These are phyloP conservation scores for Forsythia suspensa DNA, from an alignment of 257 asterid genomes.

Conservation along the genomic window DNA sequence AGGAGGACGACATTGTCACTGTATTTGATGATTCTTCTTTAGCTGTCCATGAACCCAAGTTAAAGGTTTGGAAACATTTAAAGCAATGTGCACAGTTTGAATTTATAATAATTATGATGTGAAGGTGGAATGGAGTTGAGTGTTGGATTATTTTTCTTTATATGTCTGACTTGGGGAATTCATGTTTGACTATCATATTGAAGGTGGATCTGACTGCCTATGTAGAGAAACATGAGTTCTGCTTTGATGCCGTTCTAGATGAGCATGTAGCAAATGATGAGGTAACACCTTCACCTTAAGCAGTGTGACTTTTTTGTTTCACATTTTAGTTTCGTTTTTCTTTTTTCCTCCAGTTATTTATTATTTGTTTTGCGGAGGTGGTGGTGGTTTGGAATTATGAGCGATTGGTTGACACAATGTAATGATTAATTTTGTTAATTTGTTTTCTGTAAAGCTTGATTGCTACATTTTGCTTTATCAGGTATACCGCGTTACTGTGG, in stretches of 20 bases:
- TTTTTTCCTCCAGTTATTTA: neutral
- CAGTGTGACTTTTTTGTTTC: neutral
- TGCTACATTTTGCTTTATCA: conserved; percentile 34
- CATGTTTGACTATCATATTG: conserved; percentile 29
- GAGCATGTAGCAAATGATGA: conserved; percentile 91
- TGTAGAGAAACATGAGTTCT: conserved; percentile 94
- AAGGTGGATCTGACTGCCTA: conserved; percentile 99
- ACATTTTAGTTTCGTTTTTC: neutral
- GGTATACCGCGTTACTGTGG: conserved; percentile 91
- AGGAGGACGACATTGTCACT: conserved; percentile 89
- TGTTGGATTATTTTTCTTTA: neutral
- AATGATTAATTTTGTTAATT: conserved; percentile 10
- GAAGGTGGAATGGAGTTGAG: conserved; percentile 3
- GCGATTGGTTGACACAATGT: conserved; percentile 1
- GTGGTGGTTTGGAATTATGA: neutral
- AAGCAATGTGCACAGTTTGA: conserved; percentile 14
- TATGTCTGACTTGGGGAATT: conserved; percentile 27
- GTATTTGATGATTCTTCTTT: conserved; percentile 74
- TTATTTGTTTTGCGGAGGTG: neutral
- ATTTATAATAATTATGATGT: conserved; percentile 3
- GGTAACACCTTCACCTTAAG: conserved; percentile 49
- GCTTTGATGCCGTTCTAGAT: conserved; percentile 96
- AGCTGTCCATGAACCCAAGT: conserved; percentile 84
- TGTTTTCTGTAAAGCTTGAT: conserved; percentile 25
- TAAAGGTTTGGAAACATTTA: conserved; percentile 60